Evolutionary conservation across 352 stramenopile genomes (phyloP), one percentile per base, ranked within the genome.

Genomic region (Thalassiosira hispida): DNA sequence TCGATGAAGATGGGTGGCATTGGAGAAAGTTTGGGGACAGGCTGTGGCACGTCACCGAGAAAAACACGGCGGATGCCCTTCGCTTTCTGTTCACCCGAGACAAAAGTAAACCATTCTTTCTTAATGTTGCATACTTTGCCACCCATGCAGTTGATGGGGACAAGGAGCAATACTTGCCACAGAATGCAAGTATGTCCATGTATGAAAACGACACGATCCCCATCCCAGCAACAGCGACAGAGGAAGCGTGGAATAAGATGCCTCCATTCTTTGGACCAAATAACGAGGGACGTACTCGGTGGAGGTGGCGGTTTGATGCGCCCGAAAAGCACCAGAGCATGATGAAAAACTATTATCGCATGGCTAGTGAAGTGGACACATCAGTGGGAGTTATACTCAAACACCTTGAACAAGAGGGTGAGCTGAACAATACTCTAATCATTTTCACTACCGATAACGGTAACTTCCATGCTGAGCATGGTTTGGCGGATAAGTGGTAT

Each of bases 391-490:
- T 76, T 31, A 81, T 92, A 40, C 65, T 89, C 3, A 44, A 86
- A n/a, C 46, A 83, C 55, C 49, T 90, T 16, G 61, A 81, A 31
- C 11, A 79, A 12, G 66, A 88, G 55, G 69, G 72, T 7, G 40
- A 83, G 9, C 75, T 83, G 16, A 73, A 91, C 31, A 84, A 90
- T 51, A 92, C 87, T 14, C 23, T 92, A 0, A 66, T 91, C 18
- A 88, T 92, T 22, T 92, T 92, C 42, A 92, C 87, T n/a, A 92
- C 84, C 11, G 87, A 92, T 44, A 92, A 91, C 79, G 83, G 74
- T 12, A 85, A 85, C 35, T 84, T 88, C 70, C 86, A 91, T 63
- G 79, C 73, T 2, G 71, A 85, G 51, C 81, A 88, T 53, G 81
- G 81, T 4, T 42, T 89, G 25, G 79, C 79, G 44, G 76, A 79